Conservation (phyloP, 1,284 basidiomycete genomes). For the Cryptococcus jaspeensis region DNA sequence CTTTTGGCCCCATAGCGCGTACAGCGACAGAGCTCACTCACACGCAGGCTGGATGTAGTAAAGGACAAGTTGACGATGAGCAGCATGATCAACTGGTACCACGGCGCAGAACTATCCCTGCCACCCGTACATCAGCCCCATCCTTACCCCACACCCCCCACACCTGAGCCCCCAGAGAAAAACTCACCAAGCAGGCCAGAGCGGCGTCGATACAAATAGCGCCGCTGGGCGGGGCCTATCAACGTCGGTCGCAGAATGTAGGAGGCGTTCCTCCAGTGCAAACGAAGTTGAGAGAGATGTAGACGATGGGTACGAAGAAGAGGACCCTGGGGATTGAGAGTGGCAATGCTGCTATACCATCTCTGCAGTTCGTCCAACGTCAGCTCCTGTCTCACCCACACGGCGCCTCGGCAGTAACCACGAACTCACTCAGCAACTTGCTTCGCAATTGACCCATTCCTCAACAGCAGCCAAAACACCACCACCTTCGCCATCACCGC, state of each 20-base stretch:
- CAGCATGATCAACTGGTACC: constrained; percentile 69
- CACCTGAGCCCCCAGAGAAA: neutral
- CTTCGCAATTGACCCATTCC: constrained; percentile 73
- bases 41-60: constrained; percentile 69
- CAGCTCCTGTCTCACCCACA: neutral
- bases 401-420: neutral
- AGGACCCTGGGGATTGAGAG: constrained; percentile 61
- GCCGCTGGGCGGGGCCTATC: constrained; percentile 62
- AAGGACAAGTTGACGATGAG: constrained; percentile 70
- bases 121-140: too few relatives aligned
- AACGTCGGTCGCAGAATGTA: constrained; percentile 50
- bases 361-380: too few relatives aligned
- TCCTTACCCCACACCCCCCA: too few relatives aligned
- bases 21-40: constrained; percentile 28
- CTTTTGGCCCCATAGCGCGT: neutral
- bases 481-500: too few relatives aligned
- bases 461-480: constrained; percentile 77
- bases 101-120: constrained; percentile 60
- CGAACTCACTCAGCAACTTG: constrained; percentile 58
- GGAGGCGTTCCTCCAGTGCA: constrained; percentile 63
- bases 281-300: constrained; percentile 73
- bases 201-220: constrained; percentile 72
- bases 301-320: constrained; percentile 69
- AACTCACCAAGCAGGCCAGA: constrained; percentile 76
- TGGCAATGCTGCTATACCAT: constrained; percentile 62